Evolutionary conservation across 106 monocot species (phyloP), one percentile per base, ranked within the genome.

Genomic region (Narthecium ossifragum): DNA sequence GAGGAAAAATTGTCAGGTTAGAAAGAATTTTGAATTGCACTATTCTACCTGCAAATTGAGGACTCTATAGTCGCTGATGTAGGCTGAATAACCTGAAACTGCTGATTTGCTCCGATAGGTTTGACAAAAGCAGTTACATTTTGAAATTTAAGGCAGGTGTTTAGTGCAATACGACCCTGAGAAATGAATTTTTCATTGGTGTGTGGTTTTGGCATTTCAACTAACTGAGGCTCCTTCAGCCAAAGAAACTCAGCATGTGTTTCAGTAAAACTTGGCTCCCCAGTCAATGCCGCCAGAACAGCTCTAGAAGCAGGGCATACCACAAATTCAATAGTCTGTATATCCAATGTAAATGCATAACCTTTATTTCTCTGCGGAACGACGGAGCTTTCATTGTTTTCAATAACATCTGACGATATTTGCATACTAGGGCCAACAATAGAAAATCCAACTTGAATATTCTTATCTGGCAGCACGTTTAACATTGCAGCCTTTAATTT

Each of bases 31-130:
- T 40, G 21, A 25, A 26, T 45, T 30, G 22, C 8, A 62, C 8
- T 50, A 59, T 56, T 46, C 0, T 78, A 92, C 92, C 92, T 92
- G 73, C 70, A 72, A 20, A 55, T 61, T 67, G 92, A 88, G 15
- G 60, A 73, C 8, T 73, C 33, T 27, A 75, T 40, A 34, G 46
- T 63, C 31, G 70, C 11, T 70, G 81, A 81, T 38, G 81, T 34
- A 5, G 78, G 84, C 9, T 73, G 70, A 28, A 84, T 7, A 71
- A 76, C 32, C 14, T 45, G 75, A 60, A 41, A 70, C 47, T 72
- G 62, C 11, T 61, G 57, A 68, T 61, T 79, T 48, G 26, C 59
- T 71, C 69, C 64, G 30, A 68, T 46, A 66, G 76, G 46, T 46
- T 58, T 51, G 49, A 84, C 30, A 5, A 41, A 54, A 53, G 62